Percentiles rank a stretch among this genome's conserved stretches.
Evolutionary conservation across 495 filamentous ascomycete species (phyloP).

Genomic region (Xylaria nigripes): DNA sequence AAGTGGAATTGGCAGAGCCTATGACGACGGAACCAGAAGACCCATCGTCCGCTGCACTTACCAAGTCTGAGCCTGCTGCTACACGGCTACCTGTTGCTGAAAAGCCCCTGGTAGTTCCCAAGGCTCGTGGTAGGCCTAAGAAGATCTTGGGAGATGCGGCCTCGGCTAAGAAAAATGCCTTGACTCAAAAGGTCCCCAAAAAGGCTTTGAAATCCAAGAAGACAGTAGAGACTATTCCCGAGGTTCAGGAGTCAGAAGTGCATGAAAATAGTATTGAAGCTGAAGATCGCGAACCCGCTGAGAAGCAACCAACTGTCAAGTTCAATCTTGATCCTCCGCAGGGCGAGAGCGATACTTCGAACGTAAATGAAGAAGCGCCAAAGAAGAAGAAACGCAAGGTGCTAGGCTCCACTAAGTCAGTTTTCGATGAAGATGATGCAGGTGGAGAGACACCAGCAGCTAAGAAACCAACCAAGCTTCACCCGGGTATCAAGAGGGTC

Average conservation of each 20-base stretch:
- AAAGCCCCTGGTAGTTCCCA: conserved; percentile 19
- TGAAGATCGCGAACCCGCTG: conserved; percentile 11
- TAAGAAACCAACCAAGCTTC: conserved; percentile 31
- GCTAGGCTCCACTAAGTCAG: conserved; percentile 53
- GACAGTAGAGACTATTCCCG: conserved; percentile 43
- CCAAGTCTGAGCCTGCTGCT: conserved; percentile 6
- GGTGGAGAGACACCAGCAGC: conserved; percentile 34
- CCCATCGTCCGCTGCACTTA: neutral
- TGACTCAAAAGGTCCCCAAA: conserved; percentile 22
- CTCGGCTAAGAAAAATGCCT: conserved; percentile 36
- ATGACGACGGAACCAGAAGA: neutral
- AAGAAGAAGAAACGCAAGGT: conserved; percentile 70
- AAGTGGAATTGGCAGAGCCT: neutral
- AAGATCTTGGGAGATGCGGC: conserved; percentile 29
- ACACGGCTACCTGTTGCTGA: conserved; percentile 12
- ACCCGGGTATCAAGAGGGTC: conserved; percentile 22
- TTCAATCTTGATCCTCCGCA: conserved; percentile 19
- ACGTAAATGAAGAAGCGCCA: conserved; percentile 33
- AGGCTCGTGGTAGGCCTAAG: conserved; percentile 36
- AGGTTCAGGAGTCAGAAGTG: conserved; percentile 29
- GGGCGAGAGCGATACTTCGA: conserved; percentile 21
- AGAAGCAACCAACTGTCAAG: conserved; percentile 26
- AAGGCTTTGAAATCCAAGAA: conserved; percentile 22
- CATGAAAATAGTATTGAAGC: conserved; percentile 16
- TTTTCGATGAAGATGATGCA: conserved; percentile 73